A percentile compares a stretch with the other conserved stretches of the same genome.
Conservation (phyloP, 352 stramenopile genomes). For the Globisporangium polare region DNA sequence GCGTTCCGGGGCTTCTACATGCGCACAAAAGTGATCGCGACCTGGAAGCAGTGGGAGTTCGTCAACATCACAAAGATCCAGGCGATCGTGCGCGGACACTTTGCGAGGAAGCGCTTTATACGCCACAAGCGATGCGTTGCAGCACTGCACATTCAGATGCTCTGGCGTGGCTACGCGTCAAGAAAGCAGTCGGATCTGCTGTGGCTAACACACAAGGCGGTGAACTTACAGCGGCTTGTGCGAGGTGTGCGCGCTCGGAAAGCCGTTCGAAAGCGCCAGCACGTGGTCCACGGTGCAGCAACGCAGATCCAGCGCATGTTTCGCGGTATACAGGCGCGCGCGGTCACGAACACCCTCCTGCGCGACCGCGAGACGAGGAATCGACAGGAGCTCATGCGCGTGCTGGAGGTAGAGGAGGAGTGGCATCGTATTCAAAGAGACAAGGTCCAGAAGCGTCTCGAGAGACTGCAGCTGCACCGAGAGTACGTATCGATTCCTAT, state of each 20-base stretch:
- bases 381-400: slow-evolving; percentile 59
- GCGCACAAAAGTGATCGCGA: slow-evolving; percentile 29
- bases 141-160: slow-evolving; percentile 51
- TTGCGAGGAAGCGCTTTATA: slow-evolving; percentile 18
- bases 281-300: slow-evolving; percentile 20
- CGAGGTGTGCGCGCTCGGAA: slow-evolving; percentile 47
- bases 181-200: slow-evolving; percentile 42
- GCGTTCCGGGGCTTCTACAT: slow-evolving; percentile 54
- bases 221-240: slow-evolving; percentile 52
- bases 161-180: slow-evolving; percentile 49
- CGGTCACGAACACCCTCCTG: slow-evolving; percentile 32
- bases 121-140: slow-evolving; percentile 26
- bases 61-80: slow-evolving; percentile 64
- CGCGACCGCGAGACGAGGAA: slow-evolving; percentile 59
- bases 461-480: slow-evolving; percentile 47
- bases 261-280: slow-evolving; percentile 18
- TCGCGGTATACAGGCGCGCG: slow-evolving; percentile 48
- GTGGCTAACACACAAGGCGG: slow-evolving; percentile 43
- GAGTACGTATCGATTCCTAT: slow-evolving; percentile 41
- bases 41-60: slow-evolving; percentile 55
- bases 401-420: slow-evolving; percentile 66
- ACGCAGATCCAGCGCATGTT: slow-evolving; percentile 68
- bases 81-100: slow-evolving; percentile 49
- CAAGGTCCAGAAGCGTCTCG: slow-evolving; percentile 44
- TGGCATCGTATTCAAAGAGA: slow-evolving; percentile 61